Conservation (phyloP, 495 filamentous ascomycete species). For the Parmelia sp. region DNA sequence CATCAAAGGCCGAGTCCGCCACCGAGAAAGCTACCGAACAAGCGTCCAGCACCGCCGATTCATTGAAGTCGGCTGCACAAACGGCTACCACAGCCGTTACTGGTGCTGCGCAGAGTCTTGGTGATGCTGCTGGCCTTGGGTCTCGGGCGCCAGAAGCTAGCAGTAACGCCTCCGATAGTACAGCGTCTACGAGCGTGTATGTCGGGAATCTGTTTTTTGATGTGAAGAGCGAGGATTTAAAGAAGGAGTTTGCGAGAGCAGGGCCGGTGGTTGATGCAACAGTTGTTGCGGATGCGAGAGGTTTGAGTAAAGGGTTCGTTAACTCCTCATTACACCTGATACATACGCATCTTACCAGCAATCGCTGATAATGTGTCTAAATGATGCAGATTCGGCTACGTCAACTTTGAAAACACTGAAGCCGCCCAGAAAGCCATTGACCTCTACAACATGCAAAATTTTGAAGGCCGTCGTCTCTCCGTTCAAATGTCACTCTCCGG, state of each 20-base stretch:
- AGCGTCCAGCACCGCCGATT: slow-evolving; percentile 10
- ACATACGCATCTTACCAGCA: not conserved
- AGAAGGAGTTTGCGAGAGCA: slow-evolving; percentile 58
- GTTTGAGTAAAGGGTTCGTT: slow-evolving; percentile 82
- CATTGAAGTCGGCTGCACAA: slow-evolving; percentile 10
- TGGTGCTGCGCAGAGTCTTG: slow-evolving; percentile 19
- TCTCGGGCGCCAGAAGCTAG: slow-evolving; percentile 26
- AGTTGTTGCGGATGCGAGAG: slow-evolving; percentile 63
- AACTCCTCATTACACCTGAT: not conserved
- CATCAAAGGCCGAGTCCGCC: slow-evolving; percentile 1
- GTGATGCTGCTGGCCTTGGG: slow-evolving; percentile 15
- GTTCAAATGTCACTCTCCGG: slow-evolving; percentile 45
- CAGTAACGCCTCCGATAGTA: slow-evolving; percentile 1
- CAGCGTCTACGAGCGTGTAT: slow-evolving; percentile 50
- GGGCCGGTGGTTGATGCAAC: slow-evolving; percentile 50
- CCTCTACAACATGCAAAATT: slow-evolving; percentile 59
- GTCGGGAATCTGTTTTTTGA: slow-evolving; percentile 86
- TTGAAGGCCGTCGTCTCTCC: slow-evolving; percentile 69
- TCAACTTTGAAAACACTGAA: slow-evolving; percentile 55
- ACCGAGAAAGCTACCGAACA: not conserved
- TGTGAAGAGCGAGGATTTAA: slow-evolving; percentile 63
- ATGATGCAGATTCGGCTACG: slow-evolving; percentile 67
- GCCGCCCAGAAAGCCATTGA: slow-evolving; percentile 55
- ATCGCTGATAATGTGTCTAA: slow-evolving; percentile 26
- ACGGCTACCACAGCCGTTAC: slow-evolving; percentile 13